A percentile compares a stretch with the other conserved stretches of the same genome.
phyloP scores from a whole-genome alignment of 2,329 filamentous ascomycete genomes.

The Torrubiellomyces zombiae region DNA sequence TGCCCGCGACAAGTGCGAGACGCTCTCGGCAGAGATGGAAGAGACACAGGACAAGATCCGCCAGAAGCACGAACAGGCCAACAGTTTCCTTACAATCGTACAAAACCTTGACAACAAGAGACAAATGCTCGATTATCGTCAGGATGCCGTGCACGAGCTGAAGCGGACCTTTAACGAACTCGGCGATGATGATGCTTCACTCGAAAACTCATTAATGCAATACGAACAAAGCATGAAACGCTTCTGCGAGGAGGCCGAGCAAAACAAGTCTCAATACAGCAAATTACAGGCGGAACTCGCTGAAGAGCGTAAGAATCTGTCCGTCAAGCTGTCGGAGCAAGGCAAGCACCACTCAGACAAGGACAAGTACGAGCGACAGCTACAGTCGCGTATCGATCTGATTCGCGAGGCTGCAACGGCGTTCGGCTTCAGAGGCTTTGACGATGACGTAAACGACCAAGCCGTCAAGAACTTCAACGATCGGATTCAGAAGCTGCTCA shows the following conservation, averaged over 20 bases:
- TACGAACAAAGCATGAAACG: slow-evolving; percentile 60
- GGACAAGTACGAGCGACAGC: slow-evolving; percentile 67
- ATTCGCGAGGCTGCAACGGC: slow-evolving; percentile 61
- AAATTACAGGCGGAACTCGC: slow-evolving; percentile 39
- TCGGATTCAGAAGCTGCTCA: slow-evolving; percentile 55
- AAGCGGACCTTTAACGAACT: slow-evolving; percentile 60
- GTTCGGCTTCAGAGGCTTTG: slow-evolving; percentile 72
- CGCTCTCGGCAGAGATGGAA: slow-evolving; percentile 43
- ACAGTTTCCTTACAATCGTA: slow-evolving; percentile 57
- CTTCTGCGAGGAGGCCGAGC: slow-evolving; percentile 45
- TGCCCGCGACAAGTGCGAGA: slow-evolving; percentile 39
- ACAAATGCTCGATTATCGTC: slow-evolving; percentile 53
- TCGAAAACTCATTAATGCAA: slow-evolving; percentile 54
- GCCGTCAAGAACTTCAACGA: slow-evolving; percentile 64
- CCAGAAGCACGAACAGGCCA: slow-evolving; percentile 55
- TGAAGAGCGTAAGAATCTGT: slow-evolving; percentile 27
- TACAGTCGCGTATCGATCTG: slow-evolving; percentile 53
- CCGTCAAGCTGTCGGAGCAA: slow-evolving; percentile 42
- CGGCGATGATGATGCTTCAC: slow-evolving; percentile 58
- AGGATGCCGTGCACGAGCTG: slow-evolving; percentile 54
- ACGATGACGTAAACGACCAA: slow-evolving; percentile 57
- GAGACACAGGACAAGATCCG: slow-evolving; percentile 39
- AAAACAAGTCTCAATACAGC: slow-evolving; percentile 46
- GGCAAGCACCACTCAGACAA: slow-evolving; percentile 77
- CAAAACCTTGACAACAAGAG: slow-evolving; percentile 61